A percentile compares a stretch with the other conserved stretches of the same genome.
These are phyloP conservation scores for Chenopodium berlandieri DNA, from an alignment of 148 eudicot species.

Conservation along the genomic window DNA sequence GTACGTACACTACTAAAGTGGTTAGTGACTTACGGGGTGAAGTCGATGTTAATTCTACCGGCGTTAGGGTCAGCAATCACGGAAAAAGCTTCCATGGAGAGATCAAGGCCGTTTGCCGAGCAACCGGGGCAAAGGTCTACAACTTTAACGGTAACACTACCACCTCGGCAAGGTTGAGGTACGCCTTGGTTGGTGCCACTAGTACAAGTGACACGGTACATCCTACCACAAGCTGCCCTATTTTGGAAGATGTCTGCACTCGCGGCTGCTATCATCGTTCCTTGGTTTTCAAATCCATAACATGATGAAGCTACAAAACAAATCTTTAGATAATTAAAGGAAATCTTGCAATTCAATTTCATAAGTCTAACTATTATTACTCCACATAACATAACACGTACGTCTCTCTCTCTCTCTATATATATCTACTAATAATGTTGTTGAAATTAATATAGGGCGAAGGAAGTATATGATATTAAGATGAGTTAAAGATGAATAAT, in stretches of 20 bases:
- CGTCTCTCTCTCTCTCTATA: too few relatives aligned
- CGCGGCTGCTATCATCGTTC: constrained; percentile 44
- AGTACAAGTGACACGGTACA: constrained; percentile 39
- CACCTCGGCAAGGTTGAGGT: constrained; percentile 24
- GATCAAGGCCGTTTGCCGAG: constrained; percentile 33
- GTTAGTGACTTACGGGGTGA: constrained; percentile 19
- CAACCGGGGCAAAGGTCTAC: constrained; percentile 50
- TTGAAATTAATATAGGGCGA: too few relatives aligned
- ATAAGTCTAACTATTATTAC: too few relatives aligned
- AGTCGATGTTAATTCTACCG: constrained; percentile 38
- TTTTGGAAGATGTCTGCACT: constrained; percentile 34
- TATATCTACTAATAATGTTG: too few relatives aligned
- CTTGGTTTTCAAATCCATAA: constrained; percentile 33
- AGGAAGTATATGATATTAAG: neutral
- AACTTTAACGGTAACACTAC: constrained; percentile 35
- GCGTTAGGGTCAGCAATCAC: constrained; percentile 39
- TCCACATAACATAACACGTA: too few relatives aligned
- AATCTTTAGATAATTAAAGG: too few relatives aligned
- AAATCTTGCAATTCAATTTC: too few relatives aligned
- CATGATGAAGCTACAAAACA: constrained; percentile 42
- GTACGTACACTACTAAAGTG: too few relatives aligned
- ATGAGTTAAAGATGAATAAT: neutral
- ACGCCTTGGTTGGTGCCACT: constrained; percentile 35
- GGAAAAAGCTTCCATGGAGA: constrained; percentile 48
- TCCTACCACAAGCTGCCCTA: constrained; percentile 41